A percentile compares a stretch with the other conserved stretches of the same genome.
Evolutionary conservation across 139 green algal genomes (phyloP).

Genomic region (Tetradesmus obliquus): DNA sequence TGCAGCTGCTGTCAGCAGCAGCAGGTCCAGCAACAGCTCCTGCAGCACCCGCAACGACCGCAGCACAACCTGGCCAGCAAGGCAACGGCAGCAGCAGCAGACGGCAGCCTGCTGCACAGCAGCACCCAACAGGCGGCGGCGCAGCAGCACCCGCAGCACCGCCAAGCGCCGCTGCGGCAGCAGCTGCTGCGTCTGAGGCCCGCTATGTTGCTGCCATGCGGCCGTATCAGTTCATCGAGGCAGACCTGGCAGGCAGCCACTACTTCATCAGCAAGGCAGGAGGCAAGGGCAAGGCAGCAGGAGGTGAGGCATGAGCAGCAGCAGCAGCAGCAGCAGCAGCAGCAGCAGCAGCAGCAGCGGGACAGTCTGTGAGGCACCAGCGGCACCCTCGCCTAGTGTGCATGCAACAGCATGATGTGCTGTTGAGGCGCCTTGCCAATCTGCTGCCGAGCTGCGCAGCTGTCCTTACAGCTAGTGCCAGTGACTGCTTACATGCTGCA

Average conservation of each 20-base stretch:
- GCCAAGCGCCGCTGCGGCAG: neutral
- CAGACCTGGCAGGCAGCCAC: neutral
- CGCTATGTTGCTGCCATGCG: constrained; percentile 16
- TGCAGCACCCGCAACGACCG: neutral
- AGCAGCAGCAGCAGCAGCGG: neutral
- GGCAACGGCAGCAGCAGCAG: constrained; percentile 15
- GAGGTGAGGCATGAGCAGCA: neutral
- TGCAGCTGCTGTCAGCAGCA: constrained; percentile 6
- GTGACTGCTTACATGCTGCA: no score
- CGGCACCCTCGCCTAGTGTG: no score
- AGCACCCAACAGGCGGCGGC: neutral
- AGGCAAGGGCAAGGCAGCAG: constrained; percentile 4
- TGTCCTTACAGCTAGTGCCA: no score
- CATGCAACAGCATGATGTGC: no score
- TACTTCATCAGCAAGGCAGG: constrained; percentile 6
- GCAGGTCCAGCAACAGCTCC: constrained; percentile 14
- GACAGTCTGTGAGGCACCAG: no score
- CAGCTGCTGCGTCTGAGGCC: constrained; percentile 19
- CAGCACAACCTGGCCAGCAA: neutral
- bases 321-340: neutral
- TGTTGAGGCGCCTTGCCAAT: no score
- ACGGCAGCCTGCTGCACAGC: neutral
- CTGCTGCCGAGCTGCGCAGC: no score
- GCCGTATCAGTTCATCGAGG: constrained; percentile 30
- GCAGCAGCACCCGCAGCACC: constrained; percentile 5